Evolutionary conservation across 2,329 filamentous ascomycete species (phyloP), one percentile per base, ranked within the genome.

Genomic region (Eutypa lata): DNA sequence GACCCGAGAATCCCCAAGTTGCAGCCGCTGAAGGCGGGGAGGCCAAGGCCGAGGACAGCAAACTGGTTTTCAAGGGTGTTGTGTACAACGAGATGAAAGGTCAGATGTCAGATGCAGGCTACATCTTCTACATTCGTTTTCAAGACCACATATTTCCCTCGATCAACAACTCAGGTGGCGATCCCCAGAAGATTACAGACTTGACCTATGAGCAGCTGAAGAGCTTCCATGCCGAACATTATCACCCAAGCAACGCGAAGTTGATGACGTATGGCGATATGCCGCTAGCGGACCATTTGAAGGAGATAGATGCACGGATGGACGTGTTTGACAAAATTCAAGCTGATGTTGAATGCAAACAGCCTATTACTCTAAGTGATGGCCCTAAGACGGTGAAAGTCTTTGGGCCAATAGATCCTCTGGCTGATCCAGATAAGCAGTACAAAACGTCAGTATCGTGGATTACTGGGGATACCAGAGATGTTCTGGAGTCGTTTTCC

Each of bases 71-170:
- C 79, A 97, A 97, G 75, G 93, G 93, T 24, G 94, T 97, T 1
- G 93, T 97, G 1, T 97, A 97, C 75, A 99, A 99, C 65, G 94
- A 99, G 75, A 99, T 99, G 94, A 99, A 99, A 74, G 94, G 94
- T 0, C 92, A 97, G 68, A 96, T 97, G 87, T 97, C 94, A 2
- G 94, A 99, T 70, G 91, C 93, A 7, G 91, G 91, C 60, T 99
- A 99, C 65, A 77, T 97, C 1, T 99, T 90, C 76, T 97, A 97
- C 70, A 96, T 97, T 61, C 83, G 88, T 50, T 99, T 96, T 72
- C 91, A 96, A 67, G 91, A 97, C 63, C 88, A 94, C 68, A 90
- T 99, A 50, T 94, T 96, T 67, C 94, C 94, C 0, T 88, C 88
- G 37, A 88, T 99, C 69, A 89, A 99, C 74, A 97, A 99, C 74